These are phyloP conservation scores for Omphalea diandra DNA, from an alignment of 441 rosid genomes.

Conservation along the genomic window DNA sequence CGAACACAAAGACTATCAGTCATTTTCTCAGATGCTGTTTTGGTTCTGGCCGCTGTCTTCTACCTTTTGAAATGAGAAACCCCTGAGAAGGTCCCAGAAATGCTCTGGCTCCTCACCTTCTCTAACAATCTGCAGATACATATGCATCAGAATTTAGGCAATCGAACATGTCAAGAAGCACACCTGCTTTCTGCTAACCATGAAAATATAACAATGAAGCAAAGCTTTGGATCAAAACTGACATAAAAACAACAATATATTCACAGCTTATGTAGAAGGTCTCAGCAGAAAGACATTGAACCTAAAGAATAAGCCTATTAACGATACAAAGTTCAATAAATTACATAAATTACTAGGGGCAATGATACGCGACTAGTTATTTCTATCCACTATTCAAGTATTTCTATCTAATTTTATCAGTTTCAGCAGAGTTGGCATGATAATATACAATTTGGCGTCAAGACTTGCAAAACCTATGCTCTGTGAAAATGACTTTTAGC, in stretches of 20 bases:
- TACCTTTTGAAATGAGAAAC: conserved; percentile 35
- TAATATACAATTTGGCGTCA: neutral
- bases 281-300: neutral
- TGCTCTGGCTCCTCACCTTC: conserved; percentile 50
- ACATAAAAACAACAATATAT: no score
- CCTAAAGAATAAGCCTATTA: neutral
- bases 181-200: neutral
- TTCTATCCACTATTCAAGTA: neutral
- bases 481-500: neutral
- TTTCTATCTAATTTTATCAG: neutral
- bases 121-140: conserved; percentile 36
- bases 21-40: conserved; percentile 7
- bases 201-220: no score
- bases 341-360: neutral
- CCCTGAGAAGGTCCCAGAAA: conserved; percentile 30
- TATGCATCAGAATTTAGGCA: conserved; percentile 4
- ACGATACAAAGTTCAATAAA: no score
- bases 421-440: neutral
- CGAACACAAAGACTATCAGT: conserved; percentile 10
- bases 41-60: conserved; percentile 15
- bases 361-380: neutral
- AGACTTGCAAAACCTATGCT: neutral
- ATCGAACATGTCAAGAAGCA: neutral
- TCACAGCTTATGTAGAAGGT: neutral
- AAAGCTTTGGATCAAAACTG: no score